Evolutionary conservation across 306 rosid species (phyloP).

Genomic region (Heteromeles arbutifolia): DNA sequence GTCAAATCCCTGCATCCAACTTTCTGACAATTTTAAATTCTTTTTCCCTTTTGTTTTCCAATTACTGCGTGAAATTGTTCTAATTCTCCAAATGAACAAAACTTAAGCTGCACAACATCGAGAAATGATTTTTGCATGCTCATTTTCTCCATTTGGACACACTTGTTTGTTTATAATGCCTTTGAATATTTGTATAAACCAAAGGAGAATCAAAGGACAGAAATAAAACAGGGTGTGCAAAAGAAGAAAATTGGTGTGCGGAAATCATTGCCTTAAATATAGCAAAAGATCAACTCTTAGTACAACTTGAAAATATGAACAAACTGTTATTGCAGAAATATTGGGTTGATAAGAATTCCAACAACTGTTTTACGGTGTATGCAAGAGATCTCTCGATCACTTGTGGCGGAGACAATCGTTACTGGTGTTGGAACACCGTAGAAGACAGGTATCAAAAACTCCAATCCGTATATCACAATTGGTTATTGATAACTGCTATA

Average conservation of each 20-base stretch:
- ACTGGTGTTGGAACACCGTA: constrained; percentile 45
- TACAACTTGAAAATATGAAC: background rate
- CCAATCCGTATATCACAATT: background rate
- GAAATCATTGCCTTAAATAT: too few species aligned
- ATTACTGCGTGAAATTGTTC: background rate
- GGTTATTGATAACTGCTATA: background rate
- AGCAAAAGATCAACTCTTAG: too few species aligned
- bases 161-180: too few species aligned
- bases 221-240: too few species aligned
- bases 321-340: constrained; percentile 19
- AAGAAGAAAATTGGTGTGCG: too few species aligned
- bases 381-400: constrained; percentile 58
- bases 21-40: too few species aligned
- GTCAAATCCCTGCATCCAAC: constrained; percentile 2
- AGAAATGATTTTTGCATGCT: too few species aligned
- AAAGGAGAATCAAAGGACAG: too few species aligned
- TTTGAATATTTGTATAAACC: too few species aligned
- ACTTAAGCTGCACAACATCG: too few species aligned
- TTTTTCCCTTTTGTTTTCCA: too few species aligned
- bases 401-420: constrained; percentile 37
- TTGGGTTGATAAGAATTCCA: constrained; percentile 35
- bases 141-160: too few species aligned
- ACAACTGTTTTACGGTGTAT: constrained; percentile 60
- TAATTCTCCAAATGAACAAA: background rate
- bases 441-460: constrained; percentile 14